A percentile compares a stretch with the other conserved stretches of the same genome.
Evolutionary conservation across 2,329 filamentous ascomycete species (phyloP).

Genomic region (Lojkania enalia): DNA sequence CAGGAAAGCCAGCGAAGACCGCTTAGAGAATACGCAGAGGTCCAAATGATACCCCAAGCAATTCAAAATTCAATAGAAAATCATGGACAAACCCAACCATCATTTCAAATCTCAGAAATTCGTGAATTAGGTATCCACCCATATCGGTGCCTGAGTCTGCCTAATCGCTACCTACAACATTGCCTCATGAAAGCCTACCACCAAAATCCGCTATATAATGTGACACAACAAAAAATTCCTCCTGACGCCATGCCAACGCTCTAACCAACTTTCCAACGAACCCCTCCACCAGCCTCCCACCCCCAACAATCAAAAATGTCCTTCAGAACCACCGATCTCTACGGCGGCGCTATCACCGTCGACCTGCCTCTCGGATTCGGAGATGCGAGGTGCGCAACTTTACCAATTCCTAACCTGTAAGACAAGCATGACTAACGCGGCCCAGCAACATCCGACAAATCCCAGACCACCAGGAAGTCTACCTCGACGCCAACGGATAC

Average conservation of each 20-base stretch:
- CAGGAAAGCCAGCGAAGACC: slow-evolving; percentile 26
- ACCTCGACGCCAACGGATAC: slow-evolving; percentile 80
- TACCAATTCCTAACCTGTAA: slow-evolving; percentile 3
- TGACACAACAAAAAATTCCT: slow-evolving; percentile 7
- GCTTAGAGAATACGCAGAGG: slow-evolving; percentile 29
- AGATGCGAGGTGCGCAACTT: slow-evolving; percentile 67
- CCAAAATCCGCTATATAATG: slow-evolving; percentile 28
- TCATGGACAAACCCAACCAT: neutral
- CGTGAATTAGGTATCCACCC: slow-evolving; percentile 26
- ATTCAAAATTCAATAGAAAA: slow-evolving; percentile 3
- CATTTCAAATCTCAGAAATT: slow-evolving; percentile 10
- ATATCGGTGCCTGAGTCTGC: slow-evolving; percentile 38
- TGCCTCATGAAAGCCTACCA: slow-evolving; percentile 20
- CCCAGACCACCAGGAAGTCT: slow-evolving; percentile 90
- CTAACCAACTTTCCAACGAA: slow-evolving; percentile 4
- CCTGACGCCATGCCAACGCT: slow-evolving; percentile 11
- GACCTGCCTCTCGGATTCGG: slow-evolving; percentile 70
- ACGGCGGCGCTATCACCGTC: slow-evolving; percentile 70
- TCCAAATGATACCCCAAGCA: slow-evolving; percentile 38
- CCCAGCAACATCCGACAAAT: slow-evolving; percentile 71
- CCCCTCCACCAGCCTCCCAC: slow-evolving; percentile 1
- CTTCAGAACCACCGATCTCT: slow-evolving; percentile 65
- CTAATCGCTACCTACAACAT: slow-evolving; percentile 38
- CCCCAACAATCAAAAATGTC: slow-evolving; percentile 55
- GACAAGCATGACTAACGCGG: slow-evolving; percentile 24